Base-by-base conservation (phyloP, 1,284 basidiomycete species). In the Cystobasidium slooffiae region DNA sequence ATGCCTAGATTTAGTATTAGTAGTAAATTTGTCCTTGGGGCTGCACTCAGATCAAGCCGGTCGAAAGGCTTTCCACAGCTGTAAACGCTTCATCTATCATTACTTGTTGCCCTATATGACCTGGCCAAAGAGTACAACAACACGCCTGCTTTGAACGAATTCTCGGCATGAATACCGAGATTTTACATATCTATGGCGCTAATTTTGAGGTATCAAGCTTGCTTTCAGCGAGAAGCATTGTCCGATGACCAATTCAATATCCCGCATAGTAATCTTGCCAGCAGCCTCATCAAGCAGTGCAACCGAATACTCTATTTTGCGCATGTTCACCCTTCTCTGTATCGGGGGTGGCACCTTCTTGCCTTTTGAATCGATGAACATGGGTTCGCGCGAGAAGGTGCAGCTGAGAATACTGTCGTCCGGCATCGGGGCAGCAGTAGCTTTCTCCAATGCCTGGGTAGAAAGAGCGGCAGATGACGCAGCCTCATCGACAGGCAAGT, bases 351-450 rank as follows among this genome's bases (percentile, higher is more conserved):
- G 37, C 0, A 68, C 66, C 37, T 58, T 55, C 20, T 58, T 55
- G 8, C 66, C 66, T 53, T 68, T 68, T 5, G 66, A 44, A 22
- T 68, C 66, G 24, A 68, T 47, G 41, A 56, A 68, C 24, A 44
- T 58, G 41, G 66, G 24, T 51, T 68, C 53, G 20, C 66, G 51
- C n/a, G 52, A 41, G 39, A 66, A 66, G 10, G 66, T 68, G 16
- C 47, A 67, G 6, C 64, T 43, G 47, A 67, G 18, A 22, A 24
- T n/a, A 37, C 8, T 22, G 46, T 67, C 56, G 18, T 41, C n/a
- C 14, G 39, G 37, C n/a, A n/a, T 59, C 18, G n/a, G 1, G n/a
- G 37, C 1, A 1, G 9, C 3, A n/a, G 31, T 31, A 31, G 31
- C 31, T 18, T 43, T 16, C 31, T 59, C 39, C 8, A 9, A 9